Evolutionary conservation across 331 rosid genomes (phyloP).

Genomic region (Malus hybrid): DNA sequence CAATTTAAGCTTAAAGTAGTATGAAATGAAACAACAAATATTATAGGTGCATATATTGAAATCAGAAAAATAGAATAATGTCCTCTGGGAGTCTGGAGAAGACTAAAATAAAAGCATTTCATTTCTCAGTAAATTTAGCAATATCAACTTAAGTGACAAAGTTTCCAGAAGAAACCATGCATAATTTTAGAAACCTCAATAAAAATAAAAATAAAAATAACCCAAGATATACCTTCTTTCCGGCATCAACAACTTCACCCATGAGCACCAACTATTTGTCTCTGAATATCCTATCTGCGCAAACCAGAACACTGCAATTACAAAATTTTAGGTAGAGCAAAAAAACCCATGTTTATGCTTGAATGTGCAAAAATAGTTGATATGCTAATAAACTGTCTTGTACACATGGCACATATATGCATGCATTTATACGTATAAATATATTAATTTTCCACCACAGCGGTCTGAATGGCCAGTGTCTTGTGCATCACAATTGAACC

Average conservation of each 20-base stretch:
- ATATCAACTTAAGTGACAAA: neutral
- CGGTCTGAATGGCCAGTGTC: too few relatives aligned
- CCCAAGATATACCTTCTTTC: conserved; percentile 41
- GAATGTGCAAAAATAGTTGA: neutral
- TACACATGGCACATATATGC: neutral
- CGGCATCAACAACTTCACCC: conserved; percentile 66
- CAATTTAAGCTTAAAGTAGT: neutral
- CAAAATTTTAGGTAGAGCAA: neutral
- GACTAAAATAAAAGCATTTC: neutral
- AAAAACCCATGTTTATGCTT: neutral
- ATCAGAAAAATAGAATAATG: neutral
- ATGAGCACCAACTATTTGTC: conserved; percentile 33
- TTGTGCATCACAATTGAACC: too few relatives aligned
- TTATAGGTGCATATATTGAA: neutral
- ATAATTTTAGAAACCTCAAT: neutral
- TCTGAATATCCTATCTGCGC: conserved; percentile 28
- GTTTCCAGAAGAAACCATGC: neutral
- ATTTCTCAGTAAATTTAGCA: neutral
- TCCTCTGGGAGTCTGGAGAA: neutral
- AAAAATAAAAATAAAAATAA: neutral
- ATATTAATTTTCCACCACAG: neutral
- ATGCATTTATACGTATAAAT: neutral
- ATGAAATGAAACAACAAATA: neutral
- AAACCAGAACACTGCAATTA: neutral
- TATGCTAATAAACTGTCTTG: neutral